These are phyloP conservation scores for Neopestalotiopsis clavispora DNA, from an alignment of 2,329 filamentous ascomycete genomes.

Conservation along the genomic window DNA sequence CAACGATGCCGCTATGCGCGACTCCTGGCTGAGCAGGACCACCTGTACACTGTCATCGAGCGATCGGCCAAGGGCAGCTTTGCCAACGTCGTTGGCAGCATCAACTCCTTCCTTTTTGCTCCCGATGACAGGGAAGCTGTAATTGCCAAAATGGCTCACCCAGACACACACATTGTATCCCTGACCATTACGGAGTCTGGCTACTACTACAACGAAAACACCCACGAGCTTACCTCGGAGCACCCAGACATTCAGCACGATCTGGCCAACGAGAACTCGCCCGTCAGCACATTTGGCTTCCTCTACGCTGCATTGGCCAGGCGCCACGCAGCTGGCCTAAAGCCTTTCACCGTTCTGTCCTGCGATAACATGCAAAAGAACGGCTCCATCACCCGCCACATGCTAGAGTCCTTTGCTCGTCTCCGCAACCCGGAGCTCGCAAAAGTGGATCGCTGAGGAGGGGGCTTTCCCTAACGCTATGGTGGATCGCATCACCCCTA, in stretches of 20 bases:
- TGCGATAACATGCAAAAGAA: conserved; percentile 65
- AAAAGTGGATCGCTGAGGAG: conserved; percentile 51
- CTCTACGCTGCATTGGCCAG: conserved; percentile 54
- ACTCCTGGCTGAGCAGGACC: conserved; percentile 51
- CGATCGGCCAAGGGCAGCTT: conserved; percentile 55
- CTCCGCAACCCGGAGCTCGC: conserved; percentile 52
- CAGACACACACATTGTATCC: conserved; percentile 58
- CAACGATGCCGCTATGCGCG: conserved; percentile 56
- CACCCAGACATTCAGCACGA: conserved; percentile 56
- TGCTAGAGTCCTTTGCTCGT: conserved; percentile 55
- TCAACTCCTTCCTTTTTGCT: conserved; percentile 57
- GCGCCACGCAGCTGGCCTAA: conserved; percentile 49
- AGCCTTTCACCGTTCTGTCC: conserved; percentile 59
- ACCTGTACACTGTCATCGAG: conserved; percentile 59
- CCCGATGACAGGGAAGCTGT: conserved; percentile 56
- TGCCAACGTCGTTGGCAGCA: conserved; percentile 55
- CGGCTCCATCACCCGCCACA: conserved; percentile 55
- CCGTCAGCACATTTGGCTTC: conserved; percentile 56
- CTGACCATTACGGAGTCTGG: conserved; percentile 61
- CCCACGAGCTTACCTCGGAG: conserved; percentile 54
- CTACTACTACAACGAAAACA: conserved; percentile 64
- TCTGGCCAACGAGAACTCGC: conserved; percentile 46
- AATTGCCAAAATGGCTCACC: conserved; percentile 59
- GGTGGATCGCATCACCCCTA: conserved; percentile 61
- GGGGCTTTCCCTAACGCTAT: conserved; percentile 59